Evolutionary conservation across 495 filamentous ascomycete species (phyloP).

Genomic region (Penicillium dipodomyicola): DNA sequence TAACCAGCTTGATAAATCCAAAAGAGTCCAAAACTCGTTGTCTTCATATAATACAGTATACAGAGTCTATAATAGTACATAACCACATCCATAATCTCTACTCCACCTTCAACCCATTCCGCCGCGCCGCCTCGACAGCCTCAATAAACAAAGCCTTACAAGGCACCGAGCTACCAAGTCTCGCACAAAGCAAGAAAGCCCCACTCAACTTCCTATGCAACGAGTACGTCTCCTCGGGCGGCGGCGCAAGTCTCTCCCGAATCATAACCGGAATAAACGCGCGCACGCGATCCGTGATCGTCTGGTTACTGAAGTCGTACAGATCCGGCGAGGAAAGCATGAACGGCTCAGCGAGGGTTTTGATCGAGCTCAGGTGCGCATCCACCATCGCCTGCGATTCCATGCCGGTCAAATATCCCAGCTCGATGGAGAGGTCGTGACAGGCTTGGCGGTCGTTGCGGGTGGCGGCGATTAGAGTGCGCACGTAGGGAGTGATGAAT

Average conservation of each 20-base stretch:
- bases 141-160: constrained; percentile 79
- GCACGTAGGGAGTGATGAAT: constrained; percentile 78
- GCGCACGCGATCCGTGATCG: constrained; percentile 89
- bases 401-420: constrained; percentile 90
- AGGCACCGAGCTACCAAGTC: constrained; percentile 73
- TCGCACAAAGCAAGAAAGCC: constrained; percentile 89
- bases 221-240: constrained; percentile 97
- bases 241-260: constrained; percentile 78
- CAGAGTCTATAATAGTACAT: constrained; percentile 1
- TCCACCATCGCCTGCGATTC: constrained; percentile 81
- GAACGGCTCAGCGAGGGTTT: constrained; percentile 92
- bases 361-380: constrained; percentile 76
- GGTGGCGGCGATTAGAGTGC: constrained; percentile 73
- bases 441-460: constrained; percentile 61
- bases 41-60: constrained; percentile 1
- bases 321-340: constrained; percentile 67
- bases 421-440: constrained; percentile 65
- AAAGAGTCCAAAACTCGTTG: not conserved
- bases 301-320: constrained; percentile 92
- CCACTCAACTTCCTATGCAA: constrained; percentile 94
- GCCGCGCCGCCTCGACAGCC: constrained; percentile 53
- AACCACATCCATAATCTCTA: not conserved
- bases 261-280: constrained; percentile 89
- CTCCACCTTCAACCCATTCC: constrained; percentile 18
- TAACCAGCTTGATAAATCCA: no score